A percentile compares a stretch with the other conserved stretches of the same genome.
Evolutionary conservation across 768 basidiomycete species (phyloP).

Genomic region (Atractiella rhizophila): DNA sequence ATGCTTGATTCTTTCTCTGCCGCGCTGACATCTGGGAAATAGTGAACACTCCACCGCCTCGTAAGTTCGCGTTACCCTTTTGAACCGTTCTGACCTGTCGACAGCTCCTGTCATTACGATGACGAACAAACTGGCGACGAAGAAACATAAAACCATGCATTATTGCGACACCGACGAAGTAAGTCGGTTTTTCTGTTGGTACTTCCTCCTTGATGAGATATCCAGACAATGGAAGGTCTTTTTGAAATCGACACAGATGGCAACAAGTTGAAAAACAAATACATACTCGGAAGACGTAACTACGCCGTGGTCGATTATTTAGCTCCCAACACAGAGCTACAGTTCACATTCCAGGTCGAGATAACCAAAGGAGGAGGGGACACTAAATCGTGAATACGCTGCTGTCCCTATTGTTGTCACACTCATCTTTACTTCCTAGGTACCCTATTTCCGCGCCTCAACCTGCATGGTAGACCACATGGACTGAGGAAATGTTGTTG

Average conservation of each 20-base stretch:
- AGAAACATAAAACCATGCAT: conserved; percentile 68
- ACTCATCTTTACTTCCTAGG: too few species aligned
- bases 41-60: conserved; percentile 65
- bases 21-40: too few species aligned
- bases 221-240: not conserved
- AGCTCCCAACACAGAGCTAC: too few species aligned
- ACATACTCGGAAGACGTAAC: conserved; percentile 67
- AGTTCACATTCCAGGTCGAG: too few species aligned
- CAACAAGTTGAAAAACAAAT: conserved; percentile 42
- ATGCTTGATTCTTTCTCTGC: too few species aligned
- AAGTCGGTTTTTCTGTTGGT: conserved; percentile 29
- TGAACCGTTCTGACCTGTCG: conserved; percentile 20
- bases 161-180: conserved; percentile 62
- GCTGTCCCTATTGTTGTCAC: too few species aligned
- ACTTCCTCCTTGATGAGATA: not conserved
- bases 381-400: too few species aligned
- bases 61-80: conserved; percentile 25
- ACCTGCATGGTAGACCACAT: too few species aligned
- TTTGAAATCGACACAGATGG: conserved; percentile 59
- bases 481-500: too few species aligned
- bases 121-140: conserved; percentile 46
- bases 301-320: conserved; percentile 36
- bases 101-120: conserved; percentile 47
- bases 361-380: too few species aligned
- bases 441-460: too few species aligned